Percentiles rank a stretch among this genome's conserved stretches.
phyloP scores from a whole-genome alignment of 768 basidiomycete genomes.

The Leccinum fibrillosum region DNA sequence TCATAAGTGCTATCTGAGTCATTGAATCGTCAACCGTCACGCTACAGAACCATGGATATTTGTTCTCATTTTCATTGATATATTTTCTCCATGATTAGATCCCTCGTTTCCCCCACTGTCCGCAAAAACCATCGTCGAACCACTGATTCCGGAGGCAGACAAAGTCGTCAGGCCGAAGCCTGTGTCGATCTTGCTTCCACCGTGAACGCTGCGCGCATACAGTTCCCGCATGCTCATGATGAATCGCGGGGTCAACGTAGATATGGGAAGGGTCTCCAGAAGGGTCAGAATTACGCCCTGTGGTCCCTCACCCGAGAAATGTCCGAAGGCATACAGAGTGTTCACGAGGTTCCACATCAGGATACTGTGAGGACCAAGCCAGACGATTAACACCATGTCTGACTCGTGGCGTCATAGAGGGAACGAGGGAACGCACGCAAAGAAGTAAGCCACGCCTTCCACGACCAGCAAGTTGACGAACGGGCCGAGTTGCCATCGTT shows the following conservation, averaged over 20 bases:
- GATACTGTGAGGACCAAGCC: neutral
- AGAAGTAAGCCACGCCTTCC: neutral
- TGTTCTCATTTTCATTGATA: neutral
- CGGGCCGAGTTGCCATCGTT: neutral
- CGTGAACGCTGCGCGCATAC: neutral
- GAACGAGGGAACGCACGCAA: neutral
- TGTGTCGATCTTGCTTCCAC: neutral
- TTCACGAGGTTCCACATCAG: neutral
- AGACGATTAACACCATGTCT: neutral
- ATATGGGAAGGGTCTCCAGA: neutral
- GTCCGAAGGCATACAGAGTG: neutral
- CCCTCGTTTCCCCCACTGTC: neutral
- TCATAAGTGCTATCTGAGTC: no score
- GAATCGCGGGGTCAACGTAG: neutral
- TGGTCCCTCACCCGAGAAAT: neutral
- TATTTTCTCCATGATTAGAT: neutral
- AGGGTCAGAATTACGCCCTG: neutral
- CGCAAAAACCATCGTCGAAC: neutral
- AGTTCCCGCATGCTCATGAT: neutral
- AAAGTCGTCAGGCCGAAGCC: neutral
- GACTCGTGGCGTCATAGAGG: neutral
- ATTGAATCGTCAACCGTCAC: neutral
- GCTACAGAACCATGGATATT: neutral
- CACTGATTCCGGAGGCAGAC: neutral
- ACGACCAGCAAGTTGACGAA: neutral